Conservation (phyloP, 805 yeast species). For the Lipomyces kockii region DNA sequence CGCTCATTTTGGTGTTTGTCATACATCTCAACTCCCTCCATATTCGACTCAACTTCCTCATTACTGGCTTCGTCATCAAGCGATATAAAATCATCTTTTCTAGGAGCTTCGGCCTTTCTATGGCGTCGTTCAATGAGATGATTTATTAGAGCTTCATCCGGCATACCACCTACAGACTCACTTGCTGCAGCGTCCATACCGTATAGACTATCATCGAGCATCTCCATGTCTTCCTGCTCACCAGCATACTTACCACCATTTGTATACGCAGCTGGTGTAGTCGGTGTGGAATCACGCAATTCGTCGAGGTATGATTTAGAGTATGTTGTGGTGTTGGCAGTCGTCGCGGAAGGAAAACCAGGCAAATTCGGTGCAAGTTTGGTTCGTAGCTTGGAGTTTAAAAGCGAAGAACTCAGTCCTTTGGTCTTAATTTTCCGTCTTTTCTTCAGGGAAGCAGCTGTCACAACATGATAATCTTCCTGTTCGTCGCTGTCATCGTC, state of each 20-base stretch:
- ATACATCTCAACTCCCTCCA: conserved; percentile 22
- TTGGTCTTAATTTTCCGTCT: conserved; percentile 15
- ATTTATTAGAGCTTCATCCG: conserved; percentile 33
- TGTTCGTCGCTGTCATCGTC: conserved; percentile 12
- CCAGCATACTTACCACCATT: neutral
- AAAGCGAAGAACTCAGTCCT: conserved; percentile 2
- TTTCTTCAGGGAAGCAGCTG: conserved; percentile 26
- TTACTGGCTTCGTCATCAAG: conserved; percentile 24
- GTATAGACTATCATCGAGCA: conserved; percentile 12
- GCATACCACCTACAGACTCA: conserved; percentile 24
- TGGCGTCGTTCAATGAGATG: conserved; percentile 32
- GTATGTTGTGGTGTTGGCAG: conserved; percentile 9
- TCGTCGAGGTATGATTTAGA: conserved; percentile 29
- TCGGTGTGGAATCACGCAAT: conserved; percentile 27
- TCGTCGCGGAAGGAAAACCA: neutral
- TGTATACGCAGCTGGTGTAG: conserved; percentile 26
- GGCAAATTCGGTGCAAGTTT: conserved; percentile 28
- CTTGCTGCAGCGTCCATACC: conserved; percentile 22
- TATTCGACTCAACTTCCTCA: conserved; percentile 1
- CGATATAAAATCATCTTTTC: conserved; percentile 26
- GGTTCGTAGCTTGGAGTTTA: conserved; percentile 21
- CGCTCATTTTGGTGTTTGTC: neutral
- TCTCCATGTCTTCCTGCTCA: neutral
- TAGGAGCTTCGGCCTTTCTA: conserved; percentile 9
- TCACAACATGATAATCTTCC: conserved; percentile 21